These are phyloP conservation scores for Cercospora zeina DNA, from an alignment of 2,329 filamentous ascomycete species.

Conservation along the genomic window DNA sequence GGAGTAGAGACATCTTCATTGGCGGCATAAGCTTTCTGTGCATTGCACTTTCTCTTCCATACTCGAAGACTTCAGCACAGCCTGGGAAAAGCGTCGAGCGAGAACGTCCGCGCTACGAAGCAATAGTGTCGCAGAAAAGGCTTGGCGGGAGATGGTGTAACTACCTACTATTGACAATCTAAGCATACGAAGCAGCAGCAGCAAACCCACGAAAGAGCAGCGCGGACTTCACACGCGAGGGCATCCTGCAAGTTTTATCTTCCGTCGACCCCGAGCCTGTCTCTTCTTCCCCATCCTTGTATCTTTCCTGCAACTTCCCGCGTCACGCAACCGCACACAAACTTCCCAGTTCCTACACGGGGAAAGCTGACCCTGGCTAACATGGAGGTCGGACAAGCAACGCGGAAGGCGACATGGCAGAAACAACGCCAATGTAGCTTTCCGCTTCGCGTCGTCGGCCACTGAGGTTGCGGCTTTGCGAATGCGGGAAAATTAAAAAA, in stretches of 20 bases:
- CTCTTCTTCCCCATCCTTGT: too few relatives aligned
- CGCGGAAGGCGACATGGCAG: neutral
- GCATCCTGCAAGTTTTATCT: neutral
- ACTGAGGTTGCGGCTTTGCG: neutral
- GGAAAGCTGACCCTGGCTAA: too few relatives aligned
- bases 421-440: conserved; percentile 2
- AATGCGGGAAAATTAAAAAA: too few relatives aligned
- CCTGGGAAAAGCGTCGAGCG: neutral
- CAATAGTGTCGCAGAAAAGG: neutral
- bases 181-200: conserved; percentile 1
- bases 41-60: neutral
- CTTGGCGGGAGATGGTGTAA: neutral
- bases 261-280: too few relatives aligned
- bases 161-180: conserved; percentile 2
- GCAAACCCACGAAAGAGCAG: neutral
- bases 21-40: neutral
- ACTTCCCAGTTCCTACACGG: too few relatives aligned
- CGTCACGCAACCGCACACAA: too few relatives aligned
- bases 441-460: neutral
- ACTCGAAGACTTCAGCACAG: neutral
- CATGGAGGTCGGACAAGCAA: neutral
- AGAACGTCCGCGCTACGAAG: neutral
- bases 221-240: neutral
- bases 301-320: too few relatives aligned
- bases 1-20: neutral